These are phyloP conservation scores for Cercospora canescens DNA, from an alignment of 2,329 filamentous ascomycete species.

Conservation along the genomic window DNA sequence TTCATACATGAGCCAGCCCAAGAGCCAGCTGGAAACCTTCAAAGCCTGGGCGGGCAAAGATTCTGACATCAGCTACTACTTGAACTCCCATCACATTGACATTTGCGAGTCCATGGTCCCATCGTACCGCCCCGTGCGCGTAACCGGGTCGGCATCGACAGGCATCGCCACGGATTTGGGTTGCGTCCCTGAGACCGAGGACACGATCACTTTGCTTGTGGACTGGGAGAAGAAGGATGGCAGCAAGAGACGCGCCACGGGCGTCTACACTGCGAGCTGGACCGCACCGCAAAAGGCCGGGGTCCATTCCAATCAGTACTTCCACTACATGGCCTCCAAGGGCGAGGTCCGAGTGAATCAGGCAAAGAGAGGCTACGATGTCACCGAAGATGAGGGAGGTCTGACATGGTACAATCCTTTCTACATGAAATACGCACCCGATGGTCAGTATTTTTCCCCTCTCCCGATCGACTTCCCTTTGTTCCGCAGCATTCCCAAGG, in stretches of 20 bases:
- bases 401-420: conserved; percentile 83
- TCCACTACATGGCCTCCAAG: conserved; percentile 84
- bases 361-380: conserved; percentile 90
- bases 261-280: conserved; percentile 92
- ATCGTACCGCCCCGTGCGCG: conserved; percentile 70
- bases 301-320: conserved; percentile 96
- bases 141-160: conserved; percentile 74
- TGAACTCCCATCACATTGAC: conserved; percentile 93
- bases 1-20: conserved; percentile 92
- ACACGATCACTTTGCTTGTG: conserved; percentile 88
- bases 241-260: conserved; percentile 71
- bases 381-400: conserved; percentile 74
- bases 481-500: too few relatives aligned
- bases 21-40: conserved; percentile 90
- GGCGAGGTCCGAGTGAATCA: conserved; percentile 91
- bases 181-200: conserved; percentile 79
- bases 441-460: conserved; percentile 43
- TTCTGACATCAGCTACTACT: conserved; percentile 92
- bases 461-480: too few relatives aligned
- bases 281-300: conserved; percentile 89
- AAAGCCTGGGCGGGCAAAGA: conserved; percentile 91
- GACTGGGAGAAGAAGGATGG: conserved; percentile 79
- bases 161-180: conserved; percentile 78
- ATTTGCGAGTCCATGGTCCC: conserved; percentile 90
- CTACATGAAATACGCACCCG: conserved; percentile 31